A percentile compares a stretch with the other conserved stretches of the same genome.
Evolutionary conservation across 768 basidiomycete species (phyloP).

Genomic region (Boletus subparvulus): DNA sequence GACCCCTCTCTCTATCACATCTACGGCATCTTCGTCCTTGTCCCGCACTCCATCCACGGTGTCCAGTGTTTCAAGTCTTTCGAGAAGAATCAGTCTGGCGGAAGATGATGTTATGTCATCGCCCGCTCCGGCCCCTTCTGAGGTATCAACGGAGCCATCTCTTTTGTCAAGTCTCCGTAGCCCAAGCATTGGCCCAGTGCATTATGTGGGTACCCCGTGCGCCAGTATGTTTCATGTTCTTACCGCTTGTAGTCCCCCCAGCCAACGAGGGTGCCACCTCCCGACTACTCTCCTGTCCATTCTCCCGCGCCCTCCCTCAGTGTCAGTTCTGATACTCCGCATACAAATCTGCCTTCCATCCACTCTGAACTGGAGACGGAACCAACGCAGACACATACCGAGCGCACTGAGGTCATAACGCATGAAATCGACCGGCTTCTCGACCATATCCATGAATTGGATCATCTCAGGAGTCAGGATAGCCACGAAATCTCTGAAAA

Average conservation of each 20-base stretch:
- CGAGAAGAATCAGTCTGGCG: slow-evolving; percentile 36
- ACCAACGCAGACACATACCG: slow-evolving; percentile 37
- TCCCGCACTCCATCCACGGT: slow-evolving; percentile 40
- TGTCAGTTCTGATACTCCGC: slow-evolving; percentile 51
- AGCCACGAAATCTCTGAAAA: slow-evolving; percentile 62
- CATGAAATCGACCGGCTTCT: slow-evolving; percentile 53
- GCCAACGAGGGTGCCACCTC: slow-evolving; percentile 34
- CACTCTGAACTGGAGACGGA: slow-evolving; percentile 46
- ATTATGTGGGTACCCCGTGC: slow-evolving; percentile 36
- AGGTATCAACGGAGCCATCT: slow-evolving; percentile 57
- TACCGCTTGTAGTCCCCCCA: slow-evolving; percentile 24
- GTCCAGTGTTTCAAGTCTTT: slow-evolving; percentile 45
- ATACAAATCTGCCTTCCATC: slow-evolving; percentile 48
- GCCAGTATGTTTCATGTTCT: background rate
- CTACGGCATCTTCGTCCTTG: slow-evolving; percentile 29
- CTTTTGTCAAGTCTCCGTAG: slow-evolving; percentile 48
- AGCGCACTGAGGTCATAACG: slow-evolving; percentile 43
- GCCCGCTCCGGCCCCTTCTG: slow-evolving; percentile 18
- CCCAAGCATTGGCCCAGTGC: slow-evolving; percentile 19
- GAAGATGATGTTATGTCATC: slow-evolving; percentile 31
- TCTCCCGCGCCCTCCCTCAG: slow-evolving; percentile 45
- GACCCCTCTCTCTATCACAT: slow-evolving; percentile 32
- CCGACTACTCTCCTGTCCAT: slow-evolving; percentile 28
- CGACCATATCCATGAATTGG: slow-evolving; percentile 60
- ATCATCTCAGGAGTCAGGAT: slow-evolving; percentile 62